phyloP scores from a whole-genome alignment of 2,329 filamentous ascomycete species.

The Pseudocercospora vitis region DNA sequence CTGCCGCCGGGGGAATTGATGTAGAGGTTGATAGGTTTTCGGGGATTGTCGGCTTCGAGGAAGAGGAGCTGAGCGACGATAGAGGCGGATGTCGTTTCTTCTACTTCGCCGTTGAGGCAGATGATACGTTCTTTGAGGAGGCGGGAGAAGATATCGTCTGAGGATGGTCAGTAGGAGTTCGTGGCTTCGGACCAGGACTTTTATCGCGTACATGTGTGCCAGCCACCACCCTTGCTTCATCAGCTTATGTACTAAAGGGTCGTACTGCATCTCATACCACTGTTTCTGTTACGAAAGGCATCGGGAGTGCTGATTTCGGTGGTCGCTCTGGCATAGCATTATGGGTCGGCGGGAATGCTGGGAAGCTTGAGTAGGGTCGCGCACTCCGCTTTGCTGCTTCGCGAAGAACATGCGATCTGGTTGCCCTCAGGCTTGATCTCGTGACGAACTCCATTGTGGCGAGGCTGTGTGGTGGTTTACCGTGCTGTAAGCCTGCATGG shows the following conservation, averaged over 20 bases:
- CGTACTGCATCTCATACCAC: conserved; percentile 38
- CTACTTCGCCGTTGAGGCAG: conserved; percentile 86
- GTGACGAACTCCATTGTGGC: conserved; percentile 29
- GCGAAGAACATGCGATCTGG: conserved; percentile 26
- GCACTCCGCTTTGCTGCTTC: conserved; percentile 13
- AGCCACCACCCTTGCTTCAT: conserved; percentile 49
- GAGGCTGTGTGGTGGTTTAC: not conserved
- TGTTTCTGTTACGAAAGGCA: conserved; percentile 54
- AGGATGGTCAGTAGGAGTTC: conserved; percentile 4
- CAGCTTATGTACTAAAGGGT: conserved; percentile 28
- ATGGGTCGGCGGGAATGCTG: conserved; percentile 27
- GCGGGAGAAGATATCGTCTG: conserved; percentile 49
- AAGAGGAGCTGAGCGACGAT: conserved; percentile 95
- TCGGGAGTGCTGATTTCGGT: conserved; percentile 45
- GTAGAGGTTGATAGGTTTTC: conserved; percentile 95
- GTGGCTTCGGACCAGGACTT: not conserved
- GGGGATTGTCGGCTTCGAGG: conserved; percentile 93
- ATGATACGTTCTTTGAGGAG: conserved; percentile 78
- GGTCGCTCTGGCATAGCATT: conserved; percentile 29
- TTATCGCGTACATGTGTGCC: conserved; percentile 47
- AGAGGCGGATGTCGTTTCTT: conserved; percentile 86
- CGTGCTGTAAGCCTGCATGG: too few relatives aligned
- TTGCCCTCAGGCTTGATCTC: conserved; percentile 29
- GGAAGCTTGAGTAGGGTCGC: conserved; percentile 23
- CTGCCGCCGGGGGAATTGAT: conserved; percentile 96